Evolutionary conservation across 139 green algal genomes (phyloP).

Genomic region (Raphidocelis subcapitata): DNA sequence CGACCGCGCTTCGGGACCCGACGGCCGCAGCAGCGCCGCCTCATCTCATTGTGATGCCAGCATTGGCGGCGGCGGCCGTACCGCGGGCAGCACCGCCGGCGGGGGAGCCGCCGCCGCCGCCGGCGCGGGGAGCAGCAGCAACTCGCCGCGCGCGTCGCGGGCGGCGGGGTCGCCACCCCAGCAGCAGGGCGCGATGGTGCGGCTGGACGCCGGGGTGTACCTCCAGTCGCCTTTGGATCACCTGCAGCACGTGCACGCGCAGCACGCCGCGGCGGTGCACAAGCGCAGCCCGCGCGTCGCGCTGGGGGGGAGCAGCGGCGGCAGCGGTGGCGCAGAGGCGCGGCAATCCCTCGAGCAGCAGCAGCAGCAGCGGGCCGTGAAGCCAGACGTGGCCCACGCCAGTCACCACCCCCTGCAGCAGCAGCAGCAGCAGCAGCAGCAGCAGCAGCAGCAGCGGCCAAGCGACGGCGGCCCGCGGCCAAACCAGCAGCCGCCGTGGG

Average conservation of each 20-base stretch:
- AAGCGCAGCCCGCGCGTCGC: too few species aligned
- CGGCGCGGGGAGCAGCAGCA: not conserved
- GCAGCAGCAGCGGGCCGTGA: too few species aligned
- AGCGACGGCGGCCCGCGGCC: not conserved
- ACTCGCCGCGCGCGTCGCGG: not conserved
- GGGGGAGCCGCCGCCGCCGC: not conserved
- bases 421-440: constrained; percentile 3
- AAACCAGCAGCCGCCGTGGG: too few species aligned
- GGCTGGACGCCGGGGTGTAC: not conserved
- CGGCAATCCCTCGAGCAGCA: too few species aligned
- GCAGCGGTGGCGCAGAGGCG: too few species aligned
- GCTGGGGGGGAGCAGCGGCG: too few species aligned
- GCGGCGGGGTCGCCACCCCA: not conserved
- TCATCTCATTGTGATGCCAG: too few species aligned
- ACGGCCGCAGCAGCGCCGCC: too few species aligned
- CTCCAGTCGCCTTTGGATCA: not conserved
- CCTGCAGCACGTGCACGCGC: not conserved
- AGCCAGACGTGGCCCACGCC: too few species aligned
- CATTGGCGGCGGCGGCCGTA: constrained; percentile 19
- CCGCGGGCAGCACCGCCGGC: not conserved
- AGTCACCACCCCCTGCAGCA: not conserved
- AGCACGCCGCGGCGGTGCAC: not conserved
- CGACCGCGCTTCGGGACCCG: too few species aligned
- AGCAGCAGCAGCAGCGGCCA: not conserved
- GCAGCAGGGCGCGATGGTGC: not conserved